A percentile compares a stretch with the other conserved stretches of the same genome.
Conservation (phyloP, 177 flowering plant genomes). For the Tripterygium wilfordii region DNA sequence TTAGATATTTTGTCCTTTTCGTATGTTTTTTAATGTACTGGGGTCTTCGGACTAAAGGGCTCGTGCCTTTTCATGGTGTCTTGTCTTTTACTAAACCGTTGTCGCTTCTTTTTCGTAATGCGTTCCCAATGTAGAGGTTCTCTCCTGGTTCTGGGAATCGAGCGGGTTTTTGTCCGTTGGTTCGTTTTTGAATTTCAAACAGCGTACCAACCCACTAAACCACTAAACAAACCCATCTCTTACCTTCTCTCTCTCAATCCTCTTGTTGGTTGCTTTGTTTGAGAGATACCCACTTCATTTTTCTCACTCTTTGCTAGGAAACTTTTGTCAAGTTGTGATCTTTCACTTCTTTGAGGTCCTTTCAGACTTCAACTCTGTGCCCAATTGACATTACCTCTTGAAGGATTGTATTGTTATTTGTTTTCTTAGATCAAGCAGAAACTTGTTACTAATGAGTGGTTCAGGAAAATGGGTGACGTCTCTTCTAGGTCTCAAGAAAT, state of each 20-base stretch:
- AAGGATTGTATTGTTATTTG: background rate
- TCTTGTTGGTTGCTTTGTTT: no score
- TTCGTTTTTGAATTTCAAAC: constrained; percentile 34
- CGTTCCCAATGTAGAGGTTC: no score
- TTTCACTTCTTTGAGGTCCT: no score
- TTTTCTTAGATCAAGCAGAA: background rate
- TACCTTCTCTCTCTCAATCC: constrained; percentile 4
- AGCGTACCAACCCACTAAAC: constrained; percentile 2
- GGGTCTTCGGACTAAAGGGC: constrained; percentile 7
- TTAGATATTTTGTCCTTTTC: constrained; percentile 7
- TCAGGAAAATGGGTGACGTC: constrained; percentile 87
- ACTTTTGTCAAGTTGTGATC: no score
- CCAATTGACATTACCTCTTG: background rate
- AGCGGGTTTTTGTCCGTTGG: no score
- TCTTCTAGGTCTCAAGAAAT: constrained; percentile 46
- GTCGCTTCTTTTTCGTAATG: no score
- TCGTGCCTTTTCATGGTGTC: constrained; percentile 23
- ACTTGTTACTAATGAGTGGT: constrained; percentile 51
- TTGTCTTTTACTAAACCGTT: no score
- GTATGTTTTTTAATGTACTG: constrained; percentile 7
- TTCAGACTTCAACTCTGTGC: no score
- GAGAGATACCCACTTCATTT: no score
- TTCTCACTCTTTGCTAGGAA: no score
- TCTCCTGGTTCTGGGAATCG: no score
- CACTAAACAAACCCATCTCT: background rate